Conservation (phyloP, 495 filamentous ascomycete genomes). For the Aspergillus sparsus region DNA sequence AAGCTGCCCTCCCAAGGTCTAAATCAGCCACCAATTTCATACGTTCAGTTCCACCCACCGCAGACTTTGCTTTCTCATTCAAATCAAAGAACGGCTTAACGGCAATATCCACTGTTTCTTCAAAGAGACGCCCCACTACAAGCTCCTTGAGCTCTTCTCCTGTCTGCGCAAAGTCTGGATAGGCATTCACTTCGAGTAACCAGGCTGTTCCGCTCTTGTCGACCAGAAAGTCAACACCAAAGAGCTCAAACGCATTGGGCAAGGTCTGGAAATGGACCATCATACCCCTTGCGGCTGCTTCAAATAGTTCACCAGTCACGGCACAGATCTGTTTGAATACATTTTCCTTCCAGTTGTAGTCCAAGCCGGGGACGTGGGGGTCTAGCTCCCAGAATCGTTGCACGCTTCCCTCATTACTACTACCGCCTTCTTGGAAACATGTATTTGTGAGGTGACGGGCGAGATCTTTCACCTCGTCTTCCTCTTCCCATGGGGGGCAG, state of each 20-base stretch:
- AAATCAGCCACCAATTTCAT: conserved; percentile 61
- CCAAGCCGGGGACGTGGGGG: conserved; percentile 37
- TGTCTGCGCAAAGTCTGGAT: conserved; percentile 92
- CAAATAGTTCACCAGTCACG: conserved; percentile 74
- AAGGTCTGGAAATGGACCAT: conserved; percentile 88
- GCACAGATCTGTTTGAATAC: conserved; percentile 73
- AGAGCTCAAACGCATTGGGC: conserved; percentile 87
- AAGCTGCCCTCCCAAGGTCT: conserved; percentile 55
- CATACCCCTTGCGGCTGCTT: conserved; percentile 80
- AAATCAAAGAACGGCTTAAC: conserved; percentile 63
- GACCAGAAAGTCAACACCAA: conserved; percentile 87
- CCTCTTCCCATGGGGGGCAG: conserved; percentile 41
- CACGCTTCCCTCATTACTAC: conserved; percentile 59
- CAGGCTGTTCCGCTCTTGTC: conserved; percentile 63
- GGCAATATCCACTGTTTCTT: conserved; percentile 65
- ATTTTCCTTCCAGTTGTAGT: conserved; percentile 53
- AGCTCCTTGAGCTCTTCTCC: conserved; percentile 64
- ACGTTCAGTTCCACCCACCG: conserved; percentile 33
- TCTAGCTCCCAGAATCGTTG: conserved; percentile 70
- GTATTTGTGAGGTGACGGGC: conserved; percentile 88
- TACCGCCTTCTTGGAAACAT: conserved; percentile 72
- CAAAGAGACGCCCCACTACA: conserved; percentile 74
- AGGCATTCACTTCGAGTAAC: conserved; percentile 93
- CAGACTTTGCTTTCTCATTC: conserved; percentile 17
- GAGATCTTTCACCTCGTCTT: conserved; percentile 56